These are phyloP conservation scores for Eucalyptus paniculata DNA, from an alignment of 345 rosid genomes.

Conservation along the genomic window DNA sequence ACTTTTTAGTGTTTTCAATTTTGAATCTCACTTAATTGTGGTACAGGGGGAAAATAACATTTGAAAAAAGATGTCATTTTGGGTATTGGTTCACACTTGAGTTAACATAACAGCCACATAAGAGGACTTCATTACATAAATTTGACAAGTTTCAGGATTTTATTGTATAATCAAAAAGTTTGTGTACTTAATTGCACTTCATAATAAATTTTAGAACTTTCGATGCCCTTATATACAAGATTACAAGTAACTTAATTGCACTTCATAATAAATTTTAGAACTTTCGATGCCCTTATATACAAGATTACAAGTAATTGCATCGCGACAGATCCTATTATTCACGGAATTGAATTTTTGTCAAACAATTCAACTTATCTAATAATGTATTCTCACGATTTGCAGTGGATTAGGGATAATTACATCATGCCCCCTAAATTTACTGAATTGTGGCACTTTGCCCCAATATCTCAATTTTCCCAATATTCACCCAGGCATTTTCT, in stretches of 20 bases:
- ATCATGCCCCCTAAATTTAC: accelerated
- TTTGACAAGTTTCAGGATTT: accelerated
- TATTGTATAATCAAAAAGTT: accelerated
- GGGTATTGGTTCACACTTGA: background rate
- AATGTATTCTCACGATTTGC: background rate
- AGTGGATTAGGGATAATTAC: background rate
- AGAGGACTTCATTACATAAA: background rate
- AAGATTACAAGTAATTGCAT: accelerated
- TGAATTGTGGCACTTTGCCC: background rate
- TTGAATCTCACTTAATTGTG: too few relatives aligned
- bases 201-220: too few relatives aligned
- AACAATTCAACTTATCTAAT: accelerated
- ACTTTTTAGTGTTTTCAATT: too few relatives aligned
- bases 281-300: too few relatives aligned
- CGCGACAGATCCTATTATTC: accelerated
- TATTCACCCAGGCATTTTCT: background rate
- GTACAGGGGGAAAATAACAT: accelerated
- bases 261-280: too few relatives aligned
- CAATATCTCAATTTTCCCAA: background rate
- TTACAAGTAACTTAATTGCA: too few relatives aligned
- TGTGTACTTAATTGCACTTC: too few relatives aligned
- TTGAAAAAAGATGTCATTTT: too few relatives aligned
- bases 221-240: too few relatives aligned
- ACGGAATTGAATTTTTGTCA: accelerated
- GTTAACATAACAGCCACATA: accelerated